phyloP scores from a whole-genome alignment of 2,329 filamentous ascomycete genomes.

The Clonostachys chloroleuca region DNA sequence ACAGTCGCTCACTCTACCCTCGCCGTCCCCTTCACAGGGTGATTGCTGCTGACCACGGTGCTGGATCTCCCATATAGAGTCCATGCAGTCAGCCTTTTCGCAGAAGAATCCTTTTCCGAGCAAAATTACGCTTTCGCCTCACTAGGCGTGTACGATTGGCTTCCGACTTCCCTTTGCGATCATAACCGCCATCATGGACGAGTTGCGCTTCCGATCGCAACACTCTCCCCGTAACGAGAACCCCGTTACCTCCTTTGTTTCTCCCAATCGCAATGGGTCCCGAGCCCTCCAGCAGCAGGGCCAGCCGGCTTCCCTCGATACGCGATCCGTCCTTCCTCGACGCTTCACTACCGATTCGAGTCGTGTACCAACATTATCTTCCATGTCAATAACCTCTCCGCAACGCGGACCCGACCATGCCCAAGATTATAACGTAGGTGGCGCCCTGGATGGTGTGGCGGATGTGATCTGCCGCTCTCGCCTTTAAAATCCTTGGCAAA shows the following conservation, averaged over 20 bases:
- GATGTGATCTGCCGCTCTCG: too few relatives aligned
- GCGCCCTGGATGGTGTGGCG: not conserved
- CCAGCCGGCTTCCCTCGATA: constrained; percentile 52
- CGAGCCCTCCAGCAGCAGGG: constrained; percentile 53
- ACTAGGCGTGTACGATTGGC: not conserved
- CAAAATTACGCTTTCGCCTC: too few relatives aligned
- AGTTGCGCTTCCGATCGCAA: constrained; percentile 61
- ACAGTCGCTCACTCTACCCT: not conserved
- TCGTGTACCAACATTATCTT: constrained; percentile 71
- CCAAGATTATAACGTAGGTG: not conserved
- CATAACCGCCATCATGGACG: constrained; percentile 1
- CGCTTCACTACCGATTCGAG: constrained; percentile 92
- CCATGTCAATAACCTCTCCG: constrained; percentile 44
- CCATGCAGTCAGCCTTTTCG: too few relatives aligned
- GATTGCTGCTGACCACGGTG: not conserved
- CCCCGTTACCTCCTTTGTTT: constrained; percentile 64
- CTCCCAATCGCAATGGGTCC: constrained; percentile 66
- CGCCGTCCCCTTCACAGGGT: not conserved
- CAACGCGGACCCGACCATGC: constrained; percentile 12
- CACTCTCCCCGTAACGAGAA: constrained; percentile 74
- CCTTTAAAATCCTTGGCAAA: too few relatives aligned
- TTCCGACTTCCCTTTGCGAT: too few relatives aligned
- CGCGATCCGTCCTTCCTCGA: constrained; percentile 74
- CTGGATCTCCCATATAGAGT: too few relatives aligned
- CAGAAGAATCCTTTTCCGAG: too few relatives aligned